Base-by-base conservation (phyloP, 306 rosid genomes). In the Gleditsia sinensis region DNA sequence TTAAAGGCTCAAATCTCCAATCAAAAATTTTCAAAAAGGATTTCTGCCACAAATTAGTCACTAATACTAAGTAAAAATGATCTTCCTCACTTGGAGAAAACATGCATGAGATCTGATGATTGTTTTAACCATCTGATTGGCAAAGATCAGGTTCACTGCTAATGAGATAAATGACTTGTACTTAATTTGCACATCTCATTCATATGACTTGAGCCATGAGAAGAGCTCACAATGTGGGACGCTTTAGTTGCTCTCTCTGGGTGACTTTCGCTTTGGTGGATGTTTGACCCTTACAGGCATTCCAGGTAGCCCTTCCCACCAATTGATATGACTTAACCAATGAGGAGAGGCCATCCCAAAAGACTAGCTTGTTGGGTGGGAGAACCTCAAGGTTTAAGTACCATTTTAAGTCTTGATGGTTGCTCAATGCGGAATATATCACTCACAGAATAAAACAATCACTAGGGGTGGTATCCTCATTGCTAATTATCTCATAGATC, bases 101-200 rank as follows among this genome's bases (percentile, higher is more conserved):
- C 27, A 17, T 17, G 19, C 17, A 67, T 27, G 20, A 67, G 58
- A 4, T 48, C 7, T 42, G 67, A 74, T 24, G 49, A 63, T 17
- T 24, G 63, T 36, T 74, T 69, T 36, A 74, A 24, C 54, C 43
- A 74, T 33, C 39, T 33, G 8, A 56, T 21, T 21, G 32, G 60
- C 23, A 73, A n/a, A 33, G 24, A 45, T 33, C 19, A 34, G 58
- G 28, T 73, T 73, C 62, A 49, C 57, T 62, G 30, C 40, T 48
- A 39, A 30, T 49, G 11, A 48, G 40, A 49, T 45, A 45, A 32
- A 27, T 13, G 17, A 2, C 61, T 34, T 17, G 39, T 45, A 46
- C 13, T 32, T 27, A 48, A 33, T 33, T 73, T 46, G 27, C 28
- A 74, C 62, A 43, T 10, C 53, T 62, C n/a, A n/a, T n/a, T n/a